Evolutionary conservation across 169 alveolate genomes (phyloP).

Genomic region (Eimeria brunetti): DNA sequence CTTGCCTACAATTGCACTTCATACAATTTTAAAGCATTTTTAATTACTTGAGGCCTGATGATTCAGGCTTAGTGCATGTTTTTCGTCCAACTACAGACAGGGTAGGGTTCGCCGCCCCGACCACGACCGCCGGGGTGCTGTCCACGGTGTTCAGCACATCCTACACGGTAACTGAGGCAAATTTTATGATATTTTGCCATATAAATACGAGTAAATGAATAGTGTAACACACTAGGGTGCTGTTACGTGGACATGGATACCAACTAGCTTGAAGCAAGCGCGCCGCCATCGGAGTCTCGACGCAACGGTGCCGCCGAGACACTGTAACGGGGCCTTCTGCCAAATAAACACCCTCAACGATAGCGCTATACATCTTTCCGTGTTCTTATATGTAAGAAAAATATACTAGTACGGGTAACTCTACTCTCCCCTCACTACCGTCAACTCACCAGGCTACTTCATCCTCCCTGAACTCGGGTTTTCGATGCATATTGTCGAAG

Average conservation of each 20-base stretch:
- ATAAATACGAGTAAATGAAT: neutral
- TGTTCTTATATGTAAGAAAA: neutral
- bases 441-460: neutral
- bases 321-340: neutral
- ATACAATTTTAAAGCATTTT: too few species aligned
- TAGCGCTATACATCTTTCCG: neutral
- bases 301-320: constrained; percentile 2
- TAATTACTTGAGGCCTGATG: too few species aligned
- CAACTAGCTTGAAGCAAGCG: neutral
- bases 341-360: neutral
- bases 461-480: neutral
- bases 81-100: too few species aligned
- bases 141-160: neutral
- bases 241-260: neutral
- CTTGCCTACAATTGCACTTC: too few species aligned
- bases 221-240: neutral
- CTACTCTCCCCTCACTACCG: neutral
- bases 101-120: too few species aligned
- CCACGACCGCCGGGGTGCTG: neutral
- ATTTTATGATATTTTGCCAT: neutral
- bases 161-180: neutral
- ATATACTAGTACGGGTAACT: neutral
- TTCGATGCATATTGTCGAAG: neutral
- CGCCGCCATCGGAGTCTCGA: neutral
- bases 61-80: too few species aligned